A percentile compares a stretch with the other conserved stretches of the same genome.
phyloP scores from a whole-genome alignment of 345 rosid genomes.

The Linum trigynum region DNA sequence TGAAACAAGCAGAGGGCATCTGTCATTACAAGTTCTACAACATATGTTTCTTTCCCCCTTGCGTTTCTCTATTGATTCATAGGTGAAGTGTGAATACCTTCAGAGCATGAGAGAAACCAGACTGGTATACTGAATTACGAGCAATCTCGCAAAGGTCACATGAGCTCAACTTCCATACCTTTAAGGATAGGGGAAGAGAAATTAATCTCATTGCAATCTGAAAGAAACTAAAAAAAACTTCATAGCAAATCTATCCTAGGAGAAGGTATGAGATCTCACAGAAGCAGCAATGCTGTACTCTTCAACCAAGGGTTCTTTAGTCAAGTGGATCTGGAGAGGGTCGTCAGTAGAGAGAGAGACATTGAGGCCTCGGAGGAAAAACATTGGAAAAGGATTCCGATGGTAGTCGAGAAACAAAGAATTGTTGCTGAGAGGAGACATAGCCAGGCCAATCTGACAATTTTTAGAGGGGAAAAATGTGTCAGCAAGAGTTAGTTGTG shows the following conservation, averaged over 20 bases:
- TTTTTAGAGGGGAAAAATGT: neutral
- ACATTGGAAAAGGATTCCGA: slow-evolving; percentile 38
- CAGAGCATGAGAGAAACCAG: slow-evolving; percentile 36
- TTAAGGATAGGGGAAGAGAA: neutral
- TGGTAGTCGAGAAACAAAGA: slow-evolving; percentile 47
- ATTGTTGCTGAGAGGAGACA: slow-evolving; percentile 55
- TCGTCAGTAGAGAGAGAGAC: slow-evolving; percentile 47
- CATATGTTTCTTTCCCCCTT: neutral
- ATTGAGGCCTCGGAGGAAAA: slow-evolving; percentile 45
- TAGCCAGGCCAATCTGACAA: slow-evolving; percentile 38
- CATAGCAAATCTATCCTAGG: neutral
- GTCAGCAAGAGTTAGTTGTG: neutral
- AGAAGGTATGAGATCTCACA: slow-evolving; percentile 15
- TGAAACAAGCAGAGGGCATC: slow-evolving; percentile 19
- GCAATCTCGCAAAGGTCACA: slow-evolving; percentile 54
- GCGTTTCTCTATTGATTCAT: neutral
- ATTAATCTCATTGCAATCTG: neutral
- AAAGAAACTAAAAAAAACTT: neutral
- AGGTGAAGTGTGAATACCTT: slow-evolving; percentile 23
- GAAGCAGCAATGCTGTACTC: slow-evolving; percentile 52
- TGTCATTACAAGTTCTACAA: neutral
- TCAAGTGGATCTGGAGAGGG: slow-evolving; percentile 52
- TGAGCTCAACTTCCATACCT: slow-evolving; percentile 50
- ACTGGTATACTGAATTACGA: slow-evolving; percentile 46
- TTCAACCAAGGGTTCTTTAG: slow-evolving; percentile 46